Evolutionary conservation across 2,329 filamentous ascomycete genomes (phyloP), one percentile per base, ranked within the genome.

Genomic region (Cladosporium colombiae): DNA sequence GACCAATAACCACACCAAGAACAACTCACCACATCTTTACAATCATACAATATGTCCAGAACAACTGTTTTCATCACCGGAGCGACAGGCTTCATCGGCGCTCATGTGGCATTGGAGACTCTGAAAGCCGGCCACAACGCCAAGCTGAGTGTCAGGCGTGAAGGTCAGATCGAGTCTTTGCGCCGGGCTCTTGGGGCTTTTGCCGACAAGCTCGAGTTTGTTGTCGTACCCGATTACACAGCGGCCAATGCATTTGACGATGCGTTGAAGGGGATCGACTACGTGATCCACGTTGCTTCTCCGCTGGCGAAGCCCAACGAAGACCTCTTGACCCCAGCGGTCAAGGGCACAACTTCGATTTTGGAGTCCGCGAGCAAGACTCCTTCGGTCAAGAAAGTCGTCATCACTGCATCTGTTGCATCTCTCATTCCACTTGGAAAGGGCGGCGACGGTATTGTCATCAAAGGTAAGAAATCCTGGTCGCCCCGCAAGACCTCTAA

Each of bases 401-500:
- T 52, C 6, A 52, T 52, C 49, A 52, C 49, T 16, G 49, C 49
- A 52, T 52, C 49, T 1, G 49, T 52, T 2, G 49, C 14, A 3
- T 52, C 49, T 25, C 49, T 52, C 5, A 29, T 52, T n/a, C 49
- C 49, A 3, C 25, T 52, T 0, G 49, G 49, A 18, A 27, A 52
- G 29, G 49, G 25, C 2, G 23, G 25, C 0, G 49, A 52, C 8
- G 49, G 49, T 10, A n/a, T 11, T 0, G 7, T 8, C 5, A 11
- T 52, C 13, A 52, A 29, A 29, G 49, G 49, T 52, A 29, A 52
- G 23, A 52, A 3, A 11, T 46, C 3, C 8, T 27, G 23, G 37
- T 23, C 35, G 4, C 68, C 67, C 3, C 66, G 69, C 62, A 46
- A 25, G 16, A 63, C 63, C 5, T 66, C 61, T 16, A 72, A 71